These are phyloP conservation scores for Silene vulgaris DNA, from an alignment of 179 eudicot species.

Conservation along the genomic window DNA sequence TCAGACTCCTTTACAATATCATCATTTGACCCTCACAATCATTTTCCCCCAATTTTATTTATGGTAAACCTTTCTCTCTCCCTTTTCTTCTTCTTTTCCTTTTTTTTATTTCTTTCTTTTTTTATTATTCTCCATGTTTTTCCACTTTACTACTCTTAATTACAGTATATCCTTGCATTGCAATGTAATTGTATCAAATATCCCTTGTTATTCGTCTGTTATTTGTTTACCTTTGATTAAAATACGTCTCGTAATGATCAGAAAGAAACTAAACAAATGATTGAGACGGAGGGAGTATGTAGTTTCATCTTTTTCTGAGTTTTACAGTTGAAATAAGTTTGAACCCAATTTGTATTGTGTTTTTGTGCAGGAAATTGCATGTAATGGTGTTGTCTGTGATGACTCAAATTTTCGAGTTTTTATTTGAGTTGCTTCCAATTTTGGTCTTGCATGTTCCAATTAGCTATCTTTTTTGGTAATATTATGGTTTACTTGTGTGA, in stretches of 20 bases:
- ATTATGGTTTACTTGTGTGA: neutral
- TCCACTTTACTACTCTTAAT: too few species aligned
- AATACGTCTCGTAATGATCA: neutral
- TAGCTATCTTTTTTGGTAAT: neutral
- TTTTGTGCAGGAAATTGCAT: constrained; percentile 12
- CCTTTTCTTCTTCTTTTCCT: neutral
- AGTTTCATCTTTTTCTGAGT: neutral
- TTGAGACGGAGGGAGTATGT: too few species aligned
- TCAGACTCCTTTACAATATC: neutral
- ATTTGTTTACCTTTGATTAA: neutral
- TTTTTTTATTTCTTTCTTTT: neutral
- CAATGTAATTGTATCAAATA: too few species aligned
- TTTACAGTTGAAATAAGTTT: neutral
- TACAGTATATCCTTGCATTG: too few species aligned
- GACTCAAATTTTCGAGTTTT: neutral
- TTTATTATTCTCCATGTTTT: too few species aligned
- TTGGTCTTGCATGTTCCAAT: constrained; percentile 24
- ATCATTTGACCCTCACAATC: neutral
- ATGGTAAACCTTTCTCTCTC: neutral
- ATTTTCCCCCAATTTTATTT: neutral
- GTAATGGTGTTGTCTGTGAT: neutral
- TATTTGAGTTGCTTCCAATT: neutral
- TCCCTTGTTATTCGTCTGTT: neutral
- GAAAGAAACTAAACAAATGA: too few species aligned
- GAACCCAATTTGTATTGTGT: neutral